Percentiles rank a stretch among this genome's conserved stretches.
phyloP scores from a whole-genome alignment of 306 rosid species.

The Dalbergia cultrata region DNA sequence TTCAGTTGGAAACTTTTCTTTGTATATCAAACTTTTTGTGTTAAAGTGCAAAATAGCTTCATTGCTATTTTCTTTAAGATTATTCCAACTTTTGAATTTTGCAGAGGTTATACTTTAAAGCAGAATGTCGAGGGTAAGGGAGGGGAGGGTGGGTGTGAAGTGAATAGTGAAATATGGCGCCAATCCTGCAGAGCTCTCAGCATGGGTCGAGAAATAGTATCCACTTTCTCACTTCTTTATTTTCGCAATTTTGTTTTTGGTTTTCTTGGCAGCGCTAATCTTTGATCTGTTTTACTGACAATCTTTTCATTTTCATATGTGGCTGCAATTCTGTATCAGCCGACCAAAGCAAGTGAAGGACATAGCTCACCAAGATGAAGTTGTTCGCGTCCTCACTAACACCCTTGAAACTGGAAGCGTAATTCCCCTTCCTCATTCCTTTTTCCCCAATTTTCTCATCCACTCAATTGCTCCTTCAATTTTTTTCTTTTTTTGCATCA shows the following conservation, averaged over 20 bases:
- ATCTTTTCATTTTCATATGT: background rate
- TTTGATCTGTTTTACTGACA: background rate
- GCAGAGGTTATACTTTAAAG: too few relatives aligned
- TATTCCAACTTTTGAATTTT: too few relatives aligned
- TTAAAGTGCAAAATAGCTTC: too few relatives aligned
- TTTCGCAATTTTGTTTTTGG: background rate
- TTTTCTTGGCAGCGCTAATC: background rate
- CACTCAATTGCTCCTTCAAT: background rate
- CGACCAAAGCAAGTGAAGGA: constrained; percentile 94
- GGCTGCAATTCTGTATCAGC: constrained; percentile 48
- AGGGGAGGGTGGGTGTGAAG: background rate
- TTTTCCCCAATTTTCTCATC: background rate
- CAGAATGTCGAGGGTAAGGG: too few relatives aligned
- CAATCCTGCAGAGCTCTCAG: constrained; percentile 78
- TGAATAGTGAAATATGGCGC: constrained; percentile 62
- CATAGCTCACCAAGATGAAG: constrained; percentile 95
- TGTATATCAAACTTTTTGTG: too few relatives aligned
- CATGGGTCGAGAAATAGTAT: constrained; percentile 98
- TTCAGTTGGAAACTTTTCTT: too few relatives aligned
- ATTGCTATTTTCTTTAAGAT: too few relatives aligned
- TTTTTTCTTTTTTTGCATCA: background rate
- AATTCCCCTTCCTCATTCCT: background rate
- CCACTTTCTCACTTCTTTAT: background rate
- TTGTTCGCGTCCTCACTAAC: constrained; percentile 90
- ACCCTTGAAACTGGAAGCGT: constrained; percentile 89